Evolutionary conservation across 805 yeast species (phyloP).

Genomic region (Lachancea fermentati): DNA sequence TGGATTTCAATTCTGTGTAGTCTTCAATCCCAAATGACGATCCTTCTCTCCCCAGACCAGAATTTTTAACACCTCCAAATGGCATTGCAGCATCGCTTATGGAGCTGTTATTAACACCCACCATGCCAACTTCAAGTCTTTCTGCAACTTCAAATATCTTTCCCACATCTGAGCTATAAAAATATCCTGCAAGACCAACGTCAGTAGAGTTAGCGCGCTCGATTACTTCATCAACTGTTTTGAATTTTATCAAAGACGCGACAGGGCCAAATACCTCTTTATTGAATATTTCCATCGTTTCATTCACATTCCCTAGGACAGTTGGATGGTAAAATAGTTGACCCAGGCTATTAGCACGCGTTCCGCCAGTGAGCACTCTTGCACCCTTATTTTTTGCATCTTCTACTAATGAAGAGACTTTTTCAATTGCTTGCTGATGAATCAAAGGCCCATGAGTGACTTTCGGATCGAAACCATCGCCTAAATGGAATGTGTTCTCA

Average conservation of each 20-base stretch:
- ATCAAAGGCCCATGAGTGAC: slow-evolving; percentile 75
- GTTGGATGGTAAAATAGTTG: slow-evolving; percentile 64
- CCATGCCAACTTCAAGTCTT: slow-evolving; percentile 70
- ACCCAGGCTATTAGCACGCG: slow-evolving; percentile 48
- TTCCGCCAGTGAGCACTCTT: slow-evolving; percentile 57
- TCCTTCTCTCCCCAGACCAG: slow-evolving; percentile 80
- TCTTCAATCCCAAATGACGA: slow-evolving; percentile 72
- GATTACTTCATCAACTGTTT: slow-evolving; percentile 58
- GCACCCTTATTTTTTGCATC: slow-evolving; percentile 69
- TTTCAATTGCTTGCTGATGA: slow-evolving; percentile 53
- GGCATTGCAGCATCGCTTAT: slow-evolving; percentile 57
- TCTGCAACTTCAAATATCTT: slow-evolving; percentile 59
- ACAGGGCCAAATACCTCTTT: slow-evolving; percentile 84
- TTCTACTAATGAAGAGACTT: slow-evolving; percentile 54
- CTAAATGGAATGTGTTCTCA: slow-evolving; percentile 41
- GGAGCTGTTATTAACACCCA: slow-evolving; percentile 72
- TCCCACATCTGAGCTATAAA: slow-evolving; percentile 51
- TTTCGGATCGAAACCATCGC: slow-evolving; percentile 54
- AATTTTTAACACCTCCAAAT: slow-evolving; percentile 73
- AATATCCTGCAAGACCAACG: slow-evolving; percentile 75
- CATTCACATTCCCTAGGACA: slow-evolving; percentile 53
- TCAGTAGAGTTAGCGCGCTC: slow-evolving; percentile 57
- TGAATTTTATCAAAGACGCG: slow-evolving; percentile 62
- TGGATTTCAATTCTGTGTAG: slow-evolving; percentile 58
- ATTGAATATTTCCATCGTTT: slow-evolving; percentile 48